Conservation (phyloP, 768 basidiomycete species). For the Lyophyllum shimeji region DNA sequence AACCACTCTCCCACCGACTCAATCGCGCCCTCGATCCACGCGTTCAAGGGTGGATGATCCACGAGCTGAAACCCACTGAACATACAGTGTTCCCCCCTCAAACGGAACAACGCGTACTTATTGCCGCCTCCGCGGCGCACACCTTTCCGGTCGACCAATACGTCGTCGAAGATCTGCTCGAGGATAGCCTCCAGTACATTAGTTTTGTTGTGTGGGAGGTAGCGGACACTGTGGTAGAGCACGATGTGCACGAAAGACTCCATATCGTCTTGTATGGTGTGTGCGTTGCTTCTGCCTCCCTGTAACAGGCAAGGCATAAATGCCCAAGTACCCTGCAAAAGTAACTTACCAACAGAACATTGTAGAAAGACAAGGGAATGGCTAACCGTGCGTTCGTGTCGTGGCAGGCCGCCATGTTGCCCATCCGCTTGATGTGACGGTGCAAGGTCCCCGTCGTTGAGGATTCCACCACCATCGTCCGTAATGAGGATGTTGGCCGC, state of each 20-base stretch:
- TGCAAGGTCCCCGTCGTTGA: conserved; percentile 2
- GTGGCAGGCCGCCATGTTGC: neutral
- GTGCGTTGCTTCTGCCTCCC: conserved; percentile 12
- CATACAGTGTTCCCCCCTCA: neutral
- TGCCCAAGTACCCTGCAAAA: conserved; percentile 30
- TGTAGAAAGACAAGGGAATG: neutral
- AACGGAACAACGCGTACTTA: neutral
- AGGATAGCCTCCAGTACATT: neutral
- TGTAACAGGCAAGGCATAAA: conserved; percentile 27
- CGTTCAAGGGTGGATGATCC: neutral
- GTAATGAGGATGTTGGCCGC: conserved; percentile 1
- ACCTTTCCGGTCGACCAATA: neutral
- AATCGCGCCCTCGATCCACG: neutral
- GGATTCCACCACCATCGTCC: neutral
- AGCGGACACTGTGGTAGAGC: conserved; percentile 14
- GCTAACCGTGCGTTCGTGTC: neutral
- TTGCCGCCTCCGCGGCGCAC: neutral
- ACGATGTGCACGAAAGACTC: conserved; percentile 29
- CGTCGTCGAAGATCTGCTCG: neutral
- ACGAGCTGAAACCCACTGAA: neutral
- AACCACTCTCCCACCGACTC: neutral
- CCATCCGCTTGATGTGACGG: neutral
- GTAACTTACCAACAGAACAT: neutral
- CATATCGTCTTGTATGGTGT: conserved; percentile 26
- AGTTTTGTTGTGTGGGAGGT: conserved; percentile 5